Evolutionary conservation across 331 rosid genomes (phyloP), one percentile per base, ranked within the genome.

Genomic region (Acacia pycnantha): DNA sequence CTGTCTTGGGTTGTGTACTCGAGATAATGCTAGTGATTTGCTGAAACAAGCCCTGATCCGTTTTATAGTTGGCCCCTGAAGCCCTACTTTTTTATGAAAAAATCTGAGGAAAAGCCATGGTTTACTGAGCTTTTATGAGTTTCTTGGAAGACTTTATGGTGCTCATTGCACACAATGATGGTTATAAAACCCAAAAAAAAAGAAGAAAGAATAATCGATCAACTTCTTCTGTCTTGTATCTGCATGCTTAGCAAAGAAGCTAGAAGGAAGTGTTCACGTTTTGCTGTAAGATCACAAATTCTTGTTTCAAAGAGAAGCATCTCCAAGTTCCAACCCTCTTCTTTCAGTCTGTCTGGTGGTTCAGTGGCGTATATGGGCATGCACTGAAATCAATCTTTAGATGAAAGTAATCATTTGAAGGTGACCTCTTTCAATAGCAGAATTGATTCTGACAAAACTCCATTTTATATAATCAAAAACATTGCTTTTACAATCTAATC

Each of bases 161-260:
- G 54, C 54, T 14, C 21, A 48, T 48, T 48, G 19, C 19, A 48
- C 54, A 48, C 54, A 48, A 48, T 14, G 54, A 3, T 48, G 54
- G 54, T 15, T 48, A 14, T 35, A 48, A 14, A 13, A 48, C 53
- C 19, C 0, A 3, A 35, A 35, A 35, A 35, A 35, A 35, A 35
- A 5, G 6, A 35, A 5, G 2, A 29, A 29, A 3, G 33, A 31
- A 31, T 84, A 89, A 85, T 61, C n/a, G n/a, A n/a, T n/a, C 97
- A 93, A 77, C 74, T 93, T 75, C 98, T 94, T 51, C 91, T 93
- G 82, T 89, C 83, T 65, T 94, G 97, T 83, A 94, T 94, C 43
- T 94, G 98, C 86, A 87, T 86, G 26, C 95, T 94, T 37, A 37
- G 41, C 41, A 84, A 50, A 84, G 88, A 77, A 94, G 86, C 77